Percentiles rank a stretch among this genome's conserved stretches.
phyloP scores from a whole-genome alignment of 805 yeast genomes.

The Barnettozyma californica region DNA sequence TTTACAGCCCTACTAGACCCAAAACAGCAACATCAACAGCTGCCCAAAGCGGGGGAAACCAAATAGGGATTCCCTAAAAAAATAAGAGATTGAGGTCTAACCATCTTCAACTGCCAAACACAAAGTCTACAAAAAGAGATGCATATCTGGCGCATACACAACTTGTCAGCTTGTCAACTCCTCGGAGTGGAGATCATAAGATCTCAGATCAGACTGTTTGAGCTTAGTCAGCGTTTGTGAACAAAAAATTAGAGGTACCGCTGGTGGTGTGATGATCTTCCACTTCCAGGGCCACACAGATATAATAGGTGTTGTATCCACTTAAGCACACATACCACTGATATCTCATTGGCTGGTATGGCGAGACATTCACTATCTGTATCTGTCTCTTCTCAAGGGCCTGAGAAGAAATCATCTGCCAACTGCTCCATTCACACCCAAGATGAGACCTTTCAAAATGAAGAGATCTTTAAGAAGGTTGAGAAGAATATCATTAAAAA shows the following conservation, averaged over 20 bases:
- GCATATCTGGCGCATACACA: too few species aligned
- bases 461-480: slow-evolving; percentile 19
- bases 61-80: neutral
- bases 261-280: too few species aligned
- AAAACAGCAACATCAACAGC: neutral
- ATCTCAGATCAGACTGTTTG: neutral
- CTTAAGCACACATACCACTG: neutral
- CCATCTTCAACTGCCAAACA: too few species aligned
- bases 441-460: neutral
- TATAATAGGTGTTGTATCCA: neutral
- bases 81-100: neutral
- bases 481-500: slow-evolving; percentile 33
- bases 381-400: neutral
- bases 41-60: neutral
- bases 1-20: neutral
- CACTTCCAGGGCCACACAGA: too few species aligned
- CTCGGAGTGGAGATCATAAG: too few species aligned
- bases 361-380: neutral
- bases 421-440: slow-evolving; percentile 1
- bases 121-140: too few species aligned
- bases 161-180: too few species aligned
- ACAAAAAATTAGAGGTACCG: too few species aligned
- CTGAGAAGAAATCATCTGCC: neutral
- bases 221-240: neutral
- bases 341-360: neutral